These are phyloP conservation scores for Blastobotrys terrestris DNA, from an alignment of 805 yeast genomes.

Conservation along the genomic window DNA sequence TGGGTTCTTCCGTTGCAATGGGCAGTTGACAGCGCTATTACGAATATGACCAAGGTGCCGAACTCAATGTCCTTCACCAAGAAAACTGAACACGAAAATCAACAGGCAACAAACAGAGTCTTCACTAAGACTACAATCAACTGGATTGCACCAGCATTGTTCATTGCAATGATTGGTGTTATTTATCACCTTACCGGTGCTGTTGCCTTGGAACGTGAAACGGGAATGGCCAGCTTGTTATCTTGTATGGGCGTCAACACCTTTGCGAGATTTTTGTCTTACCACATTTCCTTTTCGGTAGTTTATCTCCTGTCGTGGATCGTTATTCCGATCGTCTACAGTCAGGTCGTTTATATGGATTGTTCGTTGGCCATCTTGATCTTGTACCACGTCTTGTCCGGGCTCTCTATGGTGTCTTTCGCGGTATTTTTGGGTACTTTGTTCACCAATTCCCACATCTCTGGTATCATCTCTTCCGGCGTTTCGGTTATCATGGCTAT, in stretches of 20 bases:
- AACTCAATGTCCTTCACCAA: conserved; percentile 29
- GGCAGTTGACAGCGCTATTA: conserved; percentile 31
- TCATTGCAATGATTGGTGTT: conserved; percentile 32
- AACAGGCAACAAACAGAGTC: conserved; percentile 22
- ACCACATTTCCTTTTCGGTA: conserved; percentile 25
- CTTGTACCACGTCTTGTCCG: conserved; percentile 29
- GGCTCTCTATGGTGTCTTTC: conserved; percentile 29
- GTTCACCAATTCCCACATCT: conserved; percentile 28
- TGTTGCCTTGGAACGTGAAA: conserved; percentile 30
- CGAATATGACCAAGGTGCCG: conserved; percentile 23
- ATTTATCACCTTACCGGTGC: conserved; percentile 32
- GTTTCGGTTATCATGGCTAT: conserved; percentile 28
- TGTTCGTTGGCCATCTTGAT: conserved; percentile 24
- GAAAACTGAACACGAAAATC: conserved; percentile 21
- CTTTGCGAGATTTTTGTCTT: conserved; percentile 24
- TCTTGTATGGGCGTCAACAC: conserved; percentile 30
- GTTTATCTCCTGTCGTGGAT: conserved; percentile 33
- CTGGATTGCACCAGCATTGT: conserved; percentile 32
- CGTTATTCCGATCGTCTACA: conserved; percentile 23
- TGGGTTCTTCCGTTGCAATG: conserved; percentile 31
- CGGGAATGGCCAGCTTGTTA: conserved; percentile 27
- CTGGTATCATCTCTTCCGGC: conserved; percentile 32
- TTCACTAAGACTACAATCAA: conserved; percentile 25
- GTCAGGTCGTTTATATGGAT: conserved; percentile 22
- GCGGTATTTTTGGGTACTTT: conserved; percentile 28